Evolutionary conservation across 2,329 filamentous ascomycete species (phyloP).

Genomic region (Trichoderma arundinaceum): DNA sequence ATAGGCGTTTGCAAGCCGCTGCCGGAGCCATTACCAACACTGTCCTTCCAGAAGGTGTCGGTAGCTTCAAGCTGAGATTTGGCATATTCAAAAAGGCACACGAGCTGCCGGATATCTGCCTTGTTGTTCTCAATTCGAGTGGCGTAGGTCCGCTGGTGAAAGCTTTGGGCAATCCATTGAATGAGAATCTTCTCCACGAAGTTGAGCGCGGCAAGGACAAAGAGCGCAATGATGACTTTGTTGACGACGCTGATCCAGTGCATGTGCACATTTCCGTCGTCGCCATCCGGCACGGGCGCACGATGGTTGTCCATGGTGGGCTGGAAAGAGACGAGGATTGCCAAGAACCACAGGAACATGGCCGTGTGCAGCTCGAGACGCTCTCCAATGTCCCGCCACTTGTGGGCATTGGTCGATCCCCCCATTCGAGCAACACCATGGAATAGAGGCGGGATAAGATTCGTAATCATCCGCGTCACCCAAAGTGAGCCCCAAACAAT

Average conservation of each 20-base stretch:
- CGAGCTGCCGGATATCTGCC: constrained; percentile 73
- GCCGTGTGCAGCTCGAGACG: constrained; percentile 85
- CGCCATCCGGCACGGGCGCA: constrained; percentile 40
- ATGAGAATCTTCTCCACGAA: constrained; percentile 92
- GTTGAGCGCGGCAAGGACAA: constrained; percentile 80
- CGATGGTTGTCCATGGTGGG: constrained; percentile 74
- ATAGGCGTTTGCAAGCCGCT: constrained; percentile 77
- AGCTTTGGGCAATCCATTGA: constrained; percentile 91
- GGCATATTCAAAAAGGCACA: constrained; percentile 69
- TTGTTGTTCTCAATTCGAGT: constrained; percentile 93
- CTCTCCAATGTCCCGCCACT: constrained; percentile 88
- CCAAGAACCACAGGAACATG: constrained; percentile 90
- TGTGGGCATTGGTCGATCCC: constrained; percentile 83
- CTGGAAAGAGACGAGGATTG: constrained; percentile 82
- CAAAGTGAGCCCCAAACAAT: constrained; percentile 92
- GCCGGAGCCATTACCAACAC: constrained; percentile 45
- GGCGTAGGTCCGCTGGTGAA: constrained; percentile 88
- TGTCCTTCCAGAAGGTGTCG: constrained; percentile 55
- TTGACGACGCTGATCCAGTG: constrained; percentile 79
- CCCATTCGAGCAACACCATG: constrained; percentile 69
- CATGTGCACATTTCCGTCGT: constrained; percentile 55
- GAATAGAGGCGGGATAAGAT: constrained; percentile 56
- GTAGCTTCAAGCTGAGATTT: constrained; percentile 71
- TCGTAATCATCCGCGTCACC: constrained; percentile 67
- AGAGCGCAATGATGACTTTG: constrained; percentile 85